Percentiles rank a stretch among this genome's conserved stretches.
Evolutionary conservation across 2,329 filamentous ascomycete species (phyloP).

Genomic region (Fusarium palustre): DNA sequence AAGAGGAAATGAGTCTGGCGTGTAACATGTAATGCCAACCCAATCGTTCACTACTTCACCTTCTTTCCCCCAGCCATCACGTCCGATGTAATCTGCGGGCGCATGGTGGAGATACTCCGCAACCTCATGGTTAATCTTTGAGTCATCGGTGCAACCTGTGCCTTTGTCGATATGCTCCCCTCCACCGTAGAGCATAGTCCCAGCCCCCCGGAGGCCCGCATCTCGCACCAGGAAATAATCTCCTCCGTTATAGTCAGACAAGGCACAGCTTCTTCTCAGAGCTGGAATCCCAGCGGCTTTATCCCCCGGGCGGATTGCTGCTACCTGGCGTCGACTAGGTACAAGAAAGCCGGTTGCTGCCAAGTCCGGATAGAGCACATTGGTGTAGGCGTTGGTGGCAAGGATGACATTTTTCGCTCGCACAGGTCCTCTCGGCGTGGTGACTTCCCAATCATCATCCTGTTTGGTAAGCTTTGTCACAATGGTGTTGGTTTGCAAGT

Average conservation of each 20-base stretch:
- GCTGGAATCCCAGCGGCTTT: background rate
- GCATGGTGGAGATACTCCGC: background rate
- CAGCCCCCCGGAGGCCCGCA: background rate
- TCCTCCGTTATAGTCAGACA: background rate
- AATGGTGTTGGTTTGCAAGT: background rate
- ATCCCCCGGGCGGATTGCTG: background rate
- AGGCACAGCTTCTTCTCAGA: background rate
- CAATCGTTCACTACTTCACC: background rate
- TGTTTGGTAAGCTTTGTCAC: background rate
- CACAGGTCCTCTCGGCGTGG: background rate
- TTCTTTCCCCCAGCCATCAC: background rate
- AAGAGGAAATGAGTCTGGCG: background rate
- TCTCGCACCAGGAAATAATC: conserved; percentile 1
- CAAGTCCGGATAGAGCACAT: background rate
- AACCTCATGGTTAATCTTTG: background rate
- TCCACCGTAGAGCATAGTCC: background rate
- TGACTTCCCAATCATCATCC: background rate
- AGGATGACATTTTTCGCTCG: background rate
- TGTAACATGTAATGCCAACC: background rate
- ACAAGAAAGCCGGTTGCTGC: background rate
- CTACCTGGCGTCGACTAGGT: background rate
- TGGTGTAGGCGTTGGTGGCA: background rate
- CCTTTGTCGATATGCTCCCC: background rate
- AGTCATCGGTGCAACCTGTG: background rate
- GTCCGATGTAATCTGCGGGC: background rate